Percentiles rank a stretch among this genome's conserved stretches.
These are phyloP conservation scores for Sambucus nigra DNA, from an alignment of 129 eudicot genomes.

Conservation along the genomic window DNA sequence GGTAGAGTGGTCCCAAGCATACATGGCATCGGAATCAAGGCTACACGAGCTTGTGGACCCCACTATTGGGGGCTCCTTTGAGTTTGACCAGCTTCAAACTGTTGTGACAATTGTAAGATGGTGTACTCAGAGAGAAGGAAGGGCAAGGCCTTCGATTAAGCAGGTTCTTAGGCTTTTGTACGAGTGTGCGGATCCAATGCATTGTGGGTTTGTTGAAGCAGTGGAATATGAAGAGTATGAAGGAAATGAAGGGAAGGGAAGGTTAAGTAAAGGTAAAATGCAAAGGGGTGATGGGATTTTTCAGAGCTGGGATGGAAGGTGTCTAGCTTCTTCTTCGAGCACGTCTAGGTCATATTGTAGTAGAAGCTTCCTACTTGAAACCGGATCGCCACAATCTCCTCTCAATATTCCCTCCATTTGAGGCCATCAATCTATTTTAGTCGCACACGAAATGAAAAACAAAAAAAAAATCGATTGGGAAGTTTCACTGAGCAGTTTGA, in stretches of 20 bases:
- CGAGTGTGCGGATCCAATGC: conserved; percentile 79
- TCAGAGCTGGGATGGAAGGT: conserved; percentile 65
- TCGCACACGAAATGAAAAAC: neutral
- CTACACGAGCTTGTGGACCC: conserved; percentile 74
- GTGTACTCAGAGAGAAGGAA: conserved; percentile 82
- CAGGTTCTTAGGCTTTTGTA: conserved; percentile 83
- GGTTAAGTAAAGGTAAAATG: conserved; percentile 43
- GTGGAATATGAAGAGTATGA: conserved; percentile 60
- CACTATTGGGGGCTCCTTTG: conserved; percentile 46
- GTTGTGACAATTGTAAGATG: conserved; percentile 51
- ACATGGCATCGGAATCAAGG: conserved; percentile 41
- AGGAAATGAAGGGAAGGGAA: conserved; percentile 40
- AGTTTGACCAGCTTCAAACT: conserved; percentile 72
- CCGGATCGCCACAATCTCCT: conserved; percentile 86
- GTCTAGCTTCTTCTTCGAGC: conserved; percentile 82
- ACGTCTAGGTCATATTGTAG: conserved; percentile 83
- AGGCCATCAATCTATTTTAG: neutral
- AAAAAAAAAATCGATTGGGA: too few relatives aligned
- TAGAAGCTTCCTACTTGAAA: conserved; percentile 69
- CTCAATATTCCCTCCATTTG: conserved; percentile 36
- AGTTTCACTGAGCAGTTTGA: too few relatives aligned
- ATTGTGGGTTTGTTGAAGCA: conserved; percentile 68
- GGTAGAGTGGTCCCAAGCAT: conserved; percentile 64
- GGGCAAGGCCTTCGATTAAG: conserved; percentile 74
- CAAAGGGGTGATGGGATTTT: too few relatives aligned